A percentile compares a stretch with the other conserved stretches of the same genome.
These are phyloP conservation scores for Syzygium grande DNA, from an alignment of 345 rosid species.

Conservation along the genomic window DNA sequence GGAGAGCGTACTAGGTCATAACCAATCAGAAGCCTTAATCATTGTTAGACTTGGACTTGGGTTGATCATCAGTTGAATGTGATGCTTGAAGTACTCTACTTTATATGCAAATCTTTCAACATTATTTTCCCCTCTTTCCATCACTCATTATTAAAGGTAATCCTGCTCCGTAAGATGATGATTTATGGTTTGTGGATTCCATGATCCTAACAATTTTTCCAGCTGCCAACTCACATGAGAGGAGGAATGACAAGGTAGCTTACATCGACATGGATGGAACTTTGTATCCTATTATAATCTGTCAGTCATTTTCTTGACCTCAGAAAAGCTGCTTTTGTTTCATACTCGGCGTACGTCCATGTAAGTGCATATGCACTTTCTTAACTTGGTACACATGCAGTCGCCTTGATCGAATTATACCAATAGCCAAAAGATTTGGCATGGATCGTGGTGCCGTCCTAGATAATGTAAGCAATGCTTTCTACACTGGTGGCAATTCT, in stretches of 20 bases:
- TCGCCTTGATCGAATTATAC: accelerated
- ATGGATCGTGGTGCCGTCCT: neutral
- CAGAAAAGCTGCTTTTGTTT: neutral
- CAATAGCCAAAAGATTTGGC: neutral
- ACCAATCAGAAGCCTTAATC: neutral
- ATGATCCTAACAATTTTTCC: accelerated
- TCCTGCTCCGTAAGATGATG: too few relatives aligned
- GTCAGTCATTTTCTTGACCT: neutral
- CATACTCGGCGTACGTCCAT: accelerated
- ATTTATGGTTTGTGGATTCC: neutral
- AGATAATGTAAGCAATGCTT: neutral
- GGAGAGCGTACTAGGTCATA: neutral
- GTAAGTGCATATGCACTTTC: neutral
- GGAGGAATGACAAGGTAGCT: neutral
- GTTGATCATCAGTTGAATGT: neutral
- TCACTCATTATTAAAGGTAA: neutral
- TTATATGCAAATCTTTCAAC: neutral
- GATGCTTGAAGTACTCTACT: neutral
- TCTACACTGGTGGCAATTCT: neutral
- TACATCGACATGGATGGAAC: neutral
- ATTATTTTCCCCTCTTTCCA: neutral
- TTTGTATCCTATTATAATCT: neutral
- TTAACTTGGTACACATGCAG: neutral
- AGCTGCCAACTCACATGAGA: neutral
- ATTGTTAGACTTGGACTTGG: accelerated